A percentile compares a stretch with the other conserved stretches of the same genome.
Conservation (phyloP, 2,329 filamentous ascomycete genomes). For the Colletotrichum lupini region DNA sequence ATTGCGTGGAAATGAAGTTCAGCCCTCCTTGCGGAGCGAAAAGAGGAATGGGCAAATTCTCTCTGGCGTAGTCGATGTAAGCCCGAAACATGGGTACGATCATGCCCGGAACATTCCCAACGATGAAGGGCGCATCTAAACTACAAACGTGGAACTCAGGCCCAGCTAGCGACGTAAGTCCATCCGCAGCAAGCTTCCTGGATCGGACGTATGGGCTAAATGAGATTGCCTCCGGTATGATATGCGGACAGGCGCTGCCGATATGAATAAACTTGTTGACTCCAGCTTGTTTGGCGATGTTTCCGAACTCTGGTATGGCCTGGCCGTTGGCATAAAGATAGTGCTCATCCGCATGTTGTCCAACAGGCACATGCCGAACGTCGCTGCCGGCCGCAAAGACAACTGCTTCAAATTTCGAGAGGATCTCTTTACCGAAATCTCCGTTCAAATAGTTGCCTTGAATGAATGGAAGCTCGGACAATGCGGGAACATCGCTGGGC, state of each 20-base stretch:
- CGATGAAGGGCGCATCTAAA: conserved; percentile 22
- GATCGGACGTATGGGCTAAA: conserved; percentile 19
- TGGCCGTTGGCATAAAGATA: conserved; percentile 17
- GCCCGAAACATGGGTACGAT: conserved; percentile 1
- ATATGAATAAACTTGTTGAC: conserved; percentile 23
- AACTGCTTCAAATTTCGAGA: conserved; percentile 8
- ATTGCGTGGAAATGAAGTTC: conserved; percentile 28
- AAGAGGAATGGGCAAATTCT: not conserved
- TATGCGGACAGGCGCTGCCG: conserved; percentile 11
- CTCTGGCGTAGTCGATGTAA: conserved; percentile 17
- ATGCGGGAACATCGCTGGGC: not conserved
- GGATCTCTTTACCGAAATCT: not conserved
- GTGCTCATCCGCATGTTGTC: not conserved
- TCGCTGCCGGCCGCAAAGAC: conserved; percentile 30
- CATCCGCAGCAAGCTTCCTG: conserved; percentile 5
- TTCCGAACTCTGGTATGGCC: conserved; percentile 16
- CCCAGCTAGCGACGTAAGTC: not conserved
- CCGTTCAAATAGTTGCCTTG: not conserved
- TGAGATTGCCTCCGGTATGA: not conserved
- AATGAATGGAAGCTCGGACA: conserved; percentile 14
- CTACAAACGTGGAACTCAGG: conserved; percentile 11
- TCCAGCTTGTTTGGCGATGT: not conserved
- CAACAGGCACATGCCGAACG: conserved; percentile 21
- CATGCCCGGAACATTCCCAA: conserved; percentile 21
- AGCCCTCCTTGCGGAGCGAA: conserved; percentile 11